Evolutionary conservation across 495 filamentous ascomycete species (phyloP).

Genomic region (Aspergillus nanangensis): DNA sequence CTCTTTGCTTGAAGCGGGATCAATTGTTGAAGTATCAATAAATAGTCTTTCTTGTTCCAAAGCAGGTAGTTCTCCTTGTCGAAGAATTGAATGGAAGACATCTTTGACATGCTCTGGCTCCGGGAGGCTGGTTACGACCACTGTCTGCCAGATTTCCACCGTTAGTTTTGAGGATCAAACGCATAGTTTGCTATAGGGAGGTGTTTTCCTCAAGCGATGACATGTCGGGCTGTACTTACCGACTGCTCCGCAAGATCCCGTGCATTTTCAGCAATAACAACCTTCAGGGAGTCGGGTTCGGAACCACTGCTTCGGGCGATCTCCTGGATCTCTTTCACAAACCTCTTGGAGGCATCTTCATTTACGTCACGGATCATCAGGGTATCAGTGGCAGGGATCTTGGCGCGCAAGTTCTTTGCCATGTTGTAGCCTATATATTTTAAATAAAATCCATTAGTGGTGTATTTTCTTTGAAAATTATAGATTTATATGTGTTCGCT

Average conservation of each 20-base stretch:
- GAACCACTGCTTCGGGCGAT: slow-evolving; percentile 22
- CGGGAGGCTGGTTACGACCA: slow-evolving; percentile 74
- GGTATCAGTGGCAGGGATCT: slow-evolving; percentile 64
- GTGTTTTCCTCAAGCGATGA: not conserved
- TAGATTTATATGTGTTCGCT: no score
- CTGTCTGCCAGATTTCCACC: slow-evolving; percentile 51
- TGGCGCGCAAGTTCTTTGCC: slow-evolving; percentile 80
- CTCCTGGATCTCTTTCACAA: slow-evolving; percentile 55
- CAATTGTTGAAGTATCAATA: slow-evolving; percentile 84
- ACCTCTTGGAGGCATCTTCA: slow-evolving; percentile 49
- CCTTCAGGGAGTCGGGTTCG: slow-evolving; percentile 35
- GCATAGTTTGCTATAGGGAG: not conserved
- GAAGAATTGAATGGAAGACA: slow-evolving; percentile 64
- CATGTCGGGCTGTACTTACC: slow-evolving; percentile 47
- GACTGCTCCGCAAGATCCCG: slow-evolving; percentile 65
- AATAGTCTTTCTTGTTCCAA: slow-evolving; percentile 55
- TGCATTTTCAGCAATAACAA: slow-evolving; percentile 54
- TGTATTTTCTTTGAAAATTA: not conserved
- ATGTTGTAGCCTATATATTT: slow-evolving; percentile 63
- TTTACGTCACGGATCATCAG: slow-evolving; percentile 75
- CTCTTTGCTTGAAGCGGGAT: slow-evolving; percentile 68
- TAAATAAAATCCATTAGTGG: slow-evolving; percentile 8
- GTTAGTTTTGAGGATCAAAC: slow-evolving; percentile 9
- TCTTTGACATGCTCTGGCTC: slow-evolving; percentile 74
- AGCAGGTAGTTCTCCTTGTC: slow-evolving; percentile 32